A percentile compares a stretch with the other conserved stretches of the same genome.
Conservation (phyloP, 1,284 basidiomycete genomes). For the Ceratobasidium sp. region DNA sequence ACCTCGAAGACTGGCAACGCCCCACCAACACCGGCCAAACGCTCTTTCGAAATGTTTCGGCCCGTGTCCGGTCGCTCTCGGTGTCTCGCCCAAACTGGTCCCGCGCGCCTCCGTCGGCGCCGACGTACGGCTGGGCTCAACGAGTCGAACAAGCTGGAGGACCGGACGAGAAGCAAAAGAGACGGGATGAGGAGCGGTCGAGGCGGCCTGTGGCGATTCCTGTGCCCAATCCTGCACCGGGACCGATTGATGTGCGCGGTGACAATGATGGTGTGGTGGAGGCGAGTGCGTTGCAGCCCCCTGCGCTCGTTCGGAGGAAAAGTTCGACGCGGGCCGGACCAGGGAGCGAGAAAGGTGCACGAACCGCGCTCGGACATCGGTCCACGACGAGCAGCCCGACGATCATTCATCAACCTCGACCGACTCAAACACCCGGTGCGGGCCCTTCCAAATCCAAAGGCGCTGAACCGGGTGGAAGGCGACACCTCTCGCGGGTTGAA, state of each 20-base stretch:
- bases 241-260: constrained; percentile 24
- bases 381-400: constrained; percentile 38
- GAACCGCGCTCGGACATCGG: constrained; percentile 7
- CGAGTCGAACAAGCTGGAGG: constrained; percentile 38
- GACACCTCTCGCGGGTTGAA: constrained; percentile 35
- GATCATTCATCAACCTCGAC: constrained; percentile 11
- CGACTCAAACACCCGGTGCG: neutral
- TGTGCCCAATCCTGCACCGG: constrained; percentile 37
- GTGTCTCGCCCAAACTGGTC: constrained; percentile 29
- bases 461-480: neutral
- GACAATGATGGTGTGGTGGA: constrained; percentile 1
- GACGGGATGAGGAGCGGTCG: constrained; percentile 20
- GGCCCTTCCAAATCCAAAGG: neutral
- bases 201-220: constrained; percentile 24
- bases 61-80: constrained; percentile 17
- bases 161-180: constrained; percentile 10
- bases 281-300: constrained; percentile 21
- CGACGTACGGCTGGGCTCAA: constrained; percentile 26
- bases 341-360: neutral
- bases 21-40: neutral
- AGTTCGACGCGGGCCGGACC: neutral
- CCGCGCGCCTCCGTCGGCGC: constrained; percentile 14
- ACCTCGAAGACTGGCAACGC: constrained; percentile 40
- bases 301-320: constrained; percentile 9
- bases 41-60: constrained; percentile 5